Evolutionary conservation across 2,329 filamentous ascomycete species (phyloP).

Genomic region (Ceratocystis destructans): DNA sequence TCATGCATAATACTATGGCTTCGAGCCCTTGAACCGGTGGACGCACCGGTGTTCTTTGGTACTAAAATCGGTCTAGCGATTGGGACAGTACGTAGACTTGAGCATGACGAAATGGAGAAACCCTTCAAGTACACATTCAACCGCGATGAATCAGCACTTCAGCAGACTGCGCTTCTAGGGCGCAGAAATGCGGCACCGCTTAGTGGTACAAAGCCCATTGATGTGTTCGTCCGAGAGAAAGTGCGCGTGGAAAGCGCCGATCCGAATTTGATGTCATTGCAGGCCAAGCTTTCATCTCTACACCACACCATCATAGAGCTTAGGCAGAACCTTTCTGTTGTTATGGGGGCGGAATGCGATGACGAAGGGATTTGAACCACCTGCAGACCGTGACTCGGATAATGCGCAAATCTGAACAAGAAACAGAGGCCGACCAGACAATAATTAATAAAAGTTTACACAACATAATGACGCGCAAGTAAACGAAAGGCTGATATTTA

Average conservation of each 20-base stretch:
- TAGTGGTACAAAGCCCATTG: conserved; percentile 27
- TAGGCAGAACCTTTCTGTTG: conserved; percentile 56
- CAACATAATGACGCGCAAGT: too few relatives aligned
- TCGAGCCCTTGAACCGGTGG: conserved; percentile 54
- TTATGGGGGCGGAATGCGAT: conserved; percentile 52
- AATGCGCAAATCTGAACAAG: not conserved
- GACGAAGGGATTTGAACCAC: conserved; percentile 11
- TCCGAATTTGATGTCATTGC: conserved; percentile 68
- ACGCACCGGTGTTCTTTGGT: conserved; percentile 45
- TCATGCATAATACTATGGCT: conserved; percentile 56
- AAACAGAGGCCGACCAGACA: not conserved
- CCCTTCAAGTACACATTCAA: conserved; percentile 50
- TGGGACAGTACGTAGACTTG: conserved; percentile 46
- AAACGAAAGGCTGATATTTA: too few relatives aligned
- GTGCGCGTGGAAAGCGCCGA: conserved; percentile 79
- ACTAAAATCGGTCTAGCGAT: conserved; percentile 59
- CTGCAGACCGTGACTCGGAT: not conserved
- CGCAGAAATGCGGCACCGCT: conserved; percentile 18
- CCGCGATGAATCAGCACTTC: conserved; percentile 13
- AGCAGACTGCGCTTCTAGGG: not conserved
- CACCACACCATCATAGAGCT: conserved; percentile 58
- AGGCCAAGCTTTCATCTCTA: conserved; percentile 69
- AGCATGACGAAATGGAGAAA: conserved; percentile 68
- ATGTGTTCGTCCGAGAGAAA: conserved; percentile 82
- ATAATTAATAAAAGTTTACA: not conserved